These are phyloP conservation scores for Lagenaria siceraria DNA, from an alignment of 306 rosid species.

Conservation along the genomic window DNA sequence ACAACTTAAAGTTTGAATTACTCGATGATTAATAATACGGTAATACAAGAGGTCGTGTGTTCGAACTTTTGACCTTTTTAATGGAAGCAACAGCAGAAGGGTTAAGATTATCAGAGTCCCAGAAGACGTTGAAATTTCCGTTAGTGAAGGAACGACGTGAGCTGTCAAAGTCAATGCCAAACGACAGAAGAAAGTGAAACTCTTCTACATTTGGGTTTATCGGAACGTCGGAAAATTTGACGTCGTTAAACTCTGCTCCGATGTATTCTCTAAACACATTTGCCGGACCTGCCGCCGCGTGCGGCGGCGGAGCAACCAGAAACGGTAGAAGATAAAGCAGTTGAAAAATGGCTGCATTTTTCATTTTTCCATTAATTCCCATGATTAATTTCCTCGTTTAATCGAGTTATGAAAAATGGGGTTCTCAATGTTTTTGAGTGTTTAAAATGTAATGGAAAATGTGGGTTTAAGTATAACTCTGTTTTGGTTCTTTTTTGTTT, in stretches of 20 bases:
- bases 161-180: conserved; percentile 57
- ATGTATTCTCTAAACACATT: conserved; percentile 60
- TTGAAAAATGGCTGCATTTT: neutral
- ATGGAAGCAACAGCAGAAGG: conserved; percentile 56
- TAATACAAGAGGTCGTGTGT: too few species aligned
- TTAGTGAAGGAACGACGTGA: conserved; percentile 54
- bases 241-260: conserved; percentile 59
- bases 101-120: conserved; percentile 50
- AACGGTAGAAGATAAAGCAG: neutral
- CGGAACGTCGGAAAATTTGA: conserved; percentile 55
- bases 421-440: too few species aligned
- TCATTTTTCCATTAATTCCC: neutral
- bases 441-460: too few species aligned
- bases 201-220: conserved; percentile 37
- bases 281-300: conserved; percentile 14
- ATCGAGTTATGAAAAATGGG: too few species aligned
- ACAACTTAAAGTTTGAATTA: too few species aligned
- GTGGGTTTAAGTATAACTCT: too few species aligned
- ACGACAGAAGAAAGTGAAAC: conserved; percentile 72
- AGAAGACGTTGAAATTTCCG: conserved; percentile 54
- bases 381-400: neutral
- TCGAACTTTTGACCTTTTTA: too few species aligned
- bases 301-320: conserved; percentile 14
- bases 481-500: too few species aligned
- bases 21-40: too few species aligned